Conservation (phyloP, 169 alveolate species). For the Plasmodium vinckei region DNA sequence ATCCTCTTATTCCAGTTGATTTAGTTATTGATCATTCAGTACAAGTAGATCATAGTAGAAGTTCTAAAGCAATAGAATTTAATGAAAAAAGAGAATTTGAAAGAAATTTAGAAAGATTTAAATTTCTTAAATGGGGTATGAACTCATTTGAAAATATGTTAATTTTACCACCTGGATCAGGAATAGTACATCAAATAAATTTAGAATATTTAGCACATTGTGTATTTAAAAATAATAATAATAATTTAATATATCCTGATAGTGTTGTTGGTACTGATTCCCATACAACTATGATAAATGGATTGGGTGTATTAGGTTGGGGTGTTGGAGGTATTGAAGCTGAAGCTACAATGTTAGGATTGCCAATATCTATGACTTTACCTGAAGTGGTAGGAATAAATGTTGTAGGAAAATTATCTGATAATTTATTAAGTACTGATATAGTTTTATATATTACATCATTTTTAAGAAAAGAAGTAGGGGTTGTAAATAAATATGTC, state of each 20-base stretch:
- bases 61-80: slow-evolving; percentile 90
- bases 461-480: slow-evolving; percentile 92
- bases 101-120: slow-evolving; percentile 94
- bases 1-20: slow-evolving; percentile 96
- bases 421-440: slow-evolving; percentile 94
- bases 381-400: slow-evolving; percentile 97
- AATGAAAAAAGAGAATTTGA: slow-evolving; percentile 94
- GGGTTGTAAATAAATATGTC: slow-evolving; percentile 97
- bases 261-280: slow-evolving; percentile 97
- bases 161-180: slow-evolving; percentile 98
- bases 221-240: slow-evolving; percentile 82
- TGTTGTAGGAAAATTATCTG: slow-evolving; percentile 92
- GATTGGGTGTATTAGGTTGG: slow-evolving; percentile 96
- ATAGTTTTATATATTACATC: slow-evolving; percentile 92
- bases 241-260: slow-evolving; percentile 93
- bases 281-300: slow-evolving; percentile 98
- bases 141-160: slow-evolving; percentile 93
- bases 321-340: slow-evolving; percentile 99
- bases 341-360: slow-evolving; percentile 98
- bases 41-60: slow-evolving; percentile 95
- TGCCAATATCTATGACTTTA: slow-evolving; percentile 96
- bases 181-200: slow-evolving; percentile 96
- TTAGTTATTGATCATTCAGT: slow-evolving; percentile 96
- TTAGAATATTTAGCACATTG: slow-evolving; percentile 90
- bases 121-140: slow-evolving; percentile 97